Base-by-base conservation (phyloP, 2,329 filamentous ascomycete species). In the Cladophialophora carrionii region DNA sequence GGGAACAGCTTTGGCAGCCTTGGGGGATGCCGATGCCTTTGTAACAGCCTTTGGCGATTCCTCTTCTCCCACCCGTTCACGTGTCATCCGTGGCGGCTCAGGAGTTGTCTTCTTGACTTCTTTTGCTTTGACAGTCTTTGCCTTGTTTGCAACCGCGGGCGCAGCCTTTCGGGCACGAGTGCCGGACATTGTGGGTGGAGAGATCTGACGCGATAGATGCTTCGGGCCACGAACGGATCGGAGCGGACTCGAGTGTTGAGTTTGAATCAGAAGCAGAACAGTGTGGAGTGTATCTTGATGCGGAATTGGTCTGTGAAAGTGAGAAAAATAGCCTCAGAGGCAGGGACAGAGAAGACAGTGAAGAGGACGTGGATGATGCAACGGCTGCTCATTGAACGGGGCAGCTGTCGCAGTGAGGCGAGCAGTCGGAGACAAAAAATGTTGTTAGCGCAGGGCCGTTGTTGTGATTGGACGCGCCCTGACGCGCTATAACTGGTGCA, bases 81-180 rank as follows among this genome's bases (percentile, higher is more conserved):
- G 32, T 43, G 61, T 64, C 22, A 7, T 29, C 20, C 29, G 52
- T 37, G 34, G 51, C 29, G 34, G 51, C 34, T n/a, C 34, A n/a
- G 22, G 52, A 29, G 20, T 51, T 37, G 56, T n/a, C 53, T 69
- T 65, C 53, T 56, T 66, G 32, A 53, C 53, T 29, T 63, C 37
- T 51, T 56, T 67, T 54, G 53, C 63, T 37, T 61, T 59, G 53
- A 54, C 59, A 53, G 41, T n/a, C 32, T 61, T 48, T 29, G 61
- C 64, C 48, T 65, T 62, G 9, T 65, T 32, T 41, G 63, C 61
- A 26, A 60, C 62, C 3, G 62, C 57, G 10, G 62, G 57, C 46
- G 61, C 37, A n/a, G 65, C 37, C 51, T 66, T 69, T 51, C 64
- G 59, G 59, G 63, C 32, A 53, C 65, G 66, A 55, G 69, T 63